Conservation (phyloP, 305 asterid species). For the Rubia tinctorum region DNA sequence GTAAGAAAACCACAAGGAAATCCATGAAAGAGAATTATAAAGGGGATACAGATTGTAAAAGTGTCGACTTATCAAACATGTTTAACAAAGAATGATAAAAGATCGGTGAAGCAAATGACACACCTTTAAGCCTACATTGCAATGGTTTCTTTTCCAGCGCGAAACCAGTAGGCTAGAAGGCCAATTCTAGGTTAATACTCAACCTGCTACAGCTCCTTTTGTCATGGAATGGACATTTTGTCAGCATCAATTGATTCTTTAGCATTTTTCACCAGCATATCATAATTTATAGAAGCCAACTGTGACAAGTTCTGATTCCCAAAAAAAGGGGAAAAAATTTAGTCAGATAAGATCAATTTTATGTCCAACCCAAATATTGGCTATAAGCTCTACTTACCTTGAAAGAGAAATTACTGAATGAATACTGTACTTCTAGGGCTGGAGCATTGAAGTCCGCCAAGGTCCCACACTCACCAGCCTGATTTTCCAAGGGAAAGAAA, state of each 20-base stretch:
- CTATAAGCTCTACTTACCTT: conserved; percentile 49
- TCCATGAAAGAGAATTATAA: no score
- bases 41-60: no score
- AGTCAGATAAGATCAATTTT: background rate
- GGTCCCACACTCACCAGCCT: conserved; percentile 87
- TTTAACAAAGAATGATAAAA: no score
- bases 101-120: background rate
- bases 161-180: background rate
- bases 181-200: background rate
- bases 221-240: conserved; percentile 26
- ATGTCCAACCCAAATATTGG: background rate
- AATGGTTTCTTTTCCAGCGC: background rate
- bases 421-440: conserved; percentile 54
- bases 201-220: conserved; percentile 7
- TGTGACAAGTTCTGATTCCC: conserved; percentile 79
- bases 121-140: conserved; percentile 5
- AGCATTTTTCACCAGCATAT: conserved; percentile 64
- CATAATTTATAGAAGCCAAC: conserved; percentile 89
- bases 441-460: conserved; percentile 72
- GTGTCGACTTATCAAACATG: no score
- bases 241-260: conserved; percentile 58
- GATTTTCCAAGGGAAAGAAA: conserved; percentile 30
- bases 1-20: background rate
- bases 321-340: background rate
- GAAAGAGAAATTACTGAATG: conserved; percentile 96